Conservation (phyloP, 495 filamentous ascomycete genomes). For the Lindgomyces ingoldianus region DNA sequence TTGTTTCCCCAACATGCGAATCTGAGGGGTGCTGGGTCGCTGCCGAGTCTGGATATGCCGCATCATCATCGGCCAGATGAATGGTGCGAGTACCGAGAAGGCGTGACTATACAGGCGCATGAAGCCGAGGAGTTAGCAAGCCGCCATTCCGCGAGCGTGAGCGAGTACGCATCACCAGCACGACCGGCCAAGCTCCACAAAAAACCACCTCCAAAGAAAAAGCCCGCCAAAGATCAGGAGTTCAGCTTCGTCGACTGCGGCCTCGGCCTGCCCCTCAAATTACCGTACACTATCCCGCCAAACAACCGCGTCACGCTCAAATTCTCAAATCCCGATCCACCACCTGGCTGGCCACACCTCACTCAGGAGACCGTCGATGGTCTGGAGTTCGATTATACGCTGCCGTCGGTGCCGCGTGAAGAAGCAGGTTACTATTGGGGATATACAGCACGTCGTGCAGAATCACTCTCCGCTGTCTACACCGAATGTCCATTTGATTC, state of each 20-base stretch:
- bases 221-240: neutral
- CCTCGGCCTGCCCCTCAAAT: constrained; percentile 50
- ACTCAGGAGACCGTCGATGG: constrained; percentile 7
- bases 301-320: constrained; percentile 67
- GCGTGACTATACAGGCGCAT: constrained; percentile 53
- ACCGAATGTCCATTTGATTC: constrained; percentile 48
- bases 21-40: constrained; percentile 60
- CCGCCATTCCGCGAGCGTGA: no score
- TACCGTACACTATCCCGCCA: constrained; percentile 53
- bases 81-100: constrained; percentile 71
- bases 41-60: constrained; percentile 74
- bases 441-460: constrained; percentile 61
- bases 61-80: constrained; percentile 68
- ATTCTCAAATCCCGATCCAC: constrained; percentile 47
- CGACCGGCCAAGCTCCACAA: neutral
- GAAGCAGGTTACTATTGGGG: constrained; percentile 79
- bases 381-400: constrained; percentile 55
- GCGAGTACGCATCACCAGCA: neutral
- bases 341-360: constrained; percentile 24
- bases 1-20: constrained; percentile 74
- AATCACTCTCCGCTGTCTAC: constrained; percentile 63
- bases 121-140: neutral
- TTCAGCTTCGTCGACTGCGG: constrained; percentile 56
- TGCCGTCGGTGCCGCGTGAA: constrained; percentile 61
- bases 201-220: constrained; percentile 39